Base-by-base conservation (phyloP, 768 basidiomycete species). In the Suillus brevipes region DNA sequence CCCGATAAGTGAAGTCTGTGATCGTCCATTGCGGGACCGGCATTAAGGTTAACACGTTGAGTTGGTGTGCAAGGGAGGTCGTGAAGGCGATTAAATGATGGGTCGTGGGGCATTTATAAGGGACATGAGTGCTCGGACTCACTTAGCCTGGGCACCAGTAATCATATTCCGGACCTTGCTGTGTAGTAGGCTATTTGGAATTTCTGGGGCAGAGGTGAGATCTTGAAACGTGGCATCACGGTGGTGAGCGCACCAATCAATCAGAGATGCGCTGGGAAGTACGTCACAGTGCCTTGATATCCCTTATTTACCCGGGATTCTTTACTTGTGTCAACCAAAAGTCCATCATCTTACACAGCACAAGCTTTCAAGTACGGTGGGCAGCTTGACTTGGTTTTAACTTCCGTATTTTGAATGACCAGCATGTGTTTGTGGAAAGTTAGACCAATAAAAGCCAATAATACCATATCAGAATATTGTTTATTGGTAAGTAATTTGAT, bases 1-100 rank as follows among this genome's bases (percentile, higher is more conserved):
- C 86, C 65, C 76, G 74, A 72, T 88, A 82, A 61, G 89, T 83
- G 70, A 87, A 85, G 71, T 87, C 84, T 55, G 83, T 81, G 45
- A 89, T 76, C 14, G 87, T 83, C 83, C 82, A 84, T 72, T 81
- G 82, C 52, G 83, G 81, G 36, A 78, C 68, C 16, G 78, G 36
- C 74, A 74, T 76, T 20, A 70, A 63, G 71, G 65, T 31, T 55
- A 20, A 61, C 64, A 43, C 31, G 53, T 45, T 14, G 25, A 47
- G 55, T 43, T 50, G 23, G 23, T 34, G 45, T 23, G 18, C 20
- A 20, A 53, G 47, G 43, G 31, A 31, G 40, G 49, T n/a, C 53
- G 13, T 12, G 55, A 50, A 65, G 52, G 42, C 16, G 45, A 45
- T 55, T 60, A 36, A 64, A 37, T 38, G 28, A 38, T 28, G 49